Conservation (phyloP, 306 rosid species). For the Cicer yamashitae region DNA sequence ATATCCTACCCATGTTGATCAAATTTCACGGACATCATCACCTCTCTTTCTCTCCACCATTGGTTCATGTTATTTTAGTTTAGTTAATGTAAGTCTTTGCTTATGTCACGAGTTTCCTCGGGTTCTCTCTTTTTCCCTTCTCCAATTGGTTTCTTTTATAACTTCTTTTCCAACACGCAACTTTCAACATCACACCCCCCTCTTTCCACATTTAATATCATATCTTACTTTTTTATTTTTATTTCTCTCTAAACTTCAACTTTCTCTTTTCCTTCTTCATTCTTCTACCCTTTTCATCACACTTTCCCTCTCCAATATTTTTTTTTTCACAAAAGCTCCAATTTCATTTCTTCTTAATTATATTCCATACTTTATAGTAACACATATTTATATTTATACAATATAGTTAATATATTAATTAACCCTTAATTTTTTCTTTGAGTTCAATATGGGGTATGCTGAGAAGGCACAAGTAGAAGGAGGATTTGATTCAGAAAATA, state of each 20-base stretch:
- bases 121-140: constrained; percentile 41
- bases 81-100: constrained; percentile 41
- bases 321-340: not conserved
- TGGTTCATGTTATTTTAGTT: constrained; percentile 20
- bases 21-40: constrained; percentile 45
- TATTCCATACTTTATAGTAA: not conserved
- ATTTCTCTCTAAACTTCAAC: not conserved
- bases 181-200: constrained; percentile 41
- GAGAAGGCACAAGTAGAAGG: constrained; percentile 57
- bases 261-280: not conserved
- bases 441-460: constrained; percentile 61
- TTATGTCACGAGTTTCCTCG: constrained; percentile 64
- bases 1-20: constrained; percentile 47
- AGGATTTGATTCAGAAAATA: constrained; percentile 51
- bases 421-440: not conserved
- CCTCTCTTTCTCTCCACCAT: not conserved
- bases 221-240: constrained; percentile 30
- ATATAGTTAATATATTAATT: not conserved
- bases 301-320: constrained; percentile 49
- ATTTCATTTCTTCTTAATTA: not conserved
- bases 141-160: constrained; percentile 35
- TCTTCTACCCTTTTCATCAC: constrained; percentile 13
- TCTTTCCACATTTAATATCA: constrained; percentile 30
- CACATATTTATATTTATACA: not conserved
- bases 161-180: constrained; percentile 29